Evolutionary conservation across 768 basidiomycete genomes (phyloP), one percentile per base, ranked within the genome.

Genomic region (Sarcodon aspratus): DNA sequence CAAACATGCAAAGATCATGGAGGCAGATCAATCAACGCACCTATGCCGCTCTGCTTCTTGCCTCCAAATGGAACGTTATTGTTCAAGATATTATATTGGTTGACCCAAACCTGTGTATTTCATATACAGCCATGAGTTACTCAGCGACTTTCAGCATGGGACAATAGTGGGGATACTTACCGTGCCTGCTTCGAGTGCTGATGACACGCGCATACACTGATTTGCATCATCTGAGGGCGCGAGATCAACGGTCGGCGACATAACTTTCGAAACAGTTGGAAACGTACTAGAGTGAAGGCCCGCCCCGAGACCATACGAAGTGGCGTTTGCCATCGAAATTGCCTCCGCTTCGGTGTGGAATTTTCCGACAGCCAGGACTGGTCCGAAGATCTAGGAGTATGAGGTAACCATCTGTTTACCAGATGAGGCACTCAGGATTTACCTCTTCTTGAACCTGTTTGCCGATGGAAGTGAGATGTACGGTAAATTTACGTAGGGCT

Each of bases 21-120:
- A 11, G 17, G 11, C 13, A 35, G 17, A 50, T 18, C 21, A 42
- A 36, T 18, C 49, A 17, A 66, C 75, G 50, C 55, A 85, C 87
- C 84, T 58, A 88, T 81, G 47, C 92, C 92, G 38, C 85, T 88
- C 62, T 89, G 85, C 66, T 94, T 95, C 71, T 87, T 95, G 18
- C 94, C 95, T 35, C 95, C 94, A 59, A 97, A 97, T 1, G 95
- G 95, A 42, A 92, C 83, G 51, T 94, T 90, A 63, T 88, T 89
- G 66, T 78, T 76, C 49, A 95, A 63, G 10, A 85, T 37, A 59
- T 84, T 86, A 67, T 92, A 94, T 59, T 90, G 83, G 64, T 97
- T 97, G 51, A 93, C 76, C 92, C 93, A 96, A 37, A 91, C 84
- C 83, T 87, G 49, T 45, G 45, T 38, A 34, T 21, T 47, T 37